These are phyloP conservation scores for Pleurotus citrinopileatus DNA, from an alignment of 768 basidiomycete species.

Conservation along the genomic window DNA sequence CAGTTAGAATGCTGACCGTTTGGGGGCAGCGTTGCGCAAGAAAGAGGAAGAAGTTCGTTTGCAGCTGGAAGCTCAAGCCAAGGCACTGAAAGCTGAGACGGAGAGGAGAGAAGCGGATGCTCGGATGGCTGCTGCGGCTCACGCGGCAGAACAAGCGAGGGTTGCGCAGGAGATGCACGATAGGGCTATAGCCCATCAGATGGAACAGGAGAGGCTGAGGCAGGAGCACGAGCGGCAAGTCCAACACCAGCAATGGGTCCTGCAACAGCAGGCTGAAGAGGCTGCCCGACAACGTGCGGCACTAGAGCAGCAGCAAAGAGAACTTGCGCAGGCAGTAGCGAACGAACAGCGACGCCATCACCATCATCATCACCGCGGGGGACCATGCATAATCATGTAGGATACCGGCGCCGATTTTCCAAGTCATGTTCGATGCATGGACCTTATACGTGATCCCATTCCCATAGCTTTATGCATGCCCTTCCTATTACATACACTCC, in stretches of 20 bases:
- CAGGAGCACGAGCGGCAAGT: not conserved
- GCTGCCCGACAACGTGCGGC: not conserved
- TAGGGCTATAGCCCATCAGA: slow-evolving; percentile 8
- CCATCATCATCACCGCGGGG: not conserved
- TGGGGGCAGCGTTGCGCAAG: slow-evolving; percentile 11
- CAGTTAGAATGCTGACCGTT: too few relatives aligned
- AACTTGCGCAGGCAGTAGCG: not conserved
- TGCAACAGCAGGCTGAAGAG: not conserved
- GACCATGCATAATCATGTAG: too few relatives aligned
- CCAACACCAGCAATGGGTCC: not conserved
- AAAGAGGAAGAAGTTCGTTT: slow-evolving; percentile 36
- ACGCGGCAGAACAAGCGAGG: slow-evolving; percentile 24
- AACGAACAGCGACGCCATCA: not conserved
- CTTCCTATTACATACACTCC: too few relatives aligned
- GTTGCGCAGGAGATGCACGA: not conserved
- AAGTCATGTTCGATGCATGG: too few relatives aligned
- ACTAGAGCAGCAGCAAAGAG: not conserved
- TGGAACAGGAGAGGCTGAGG: slow-evolving; percentile 1
- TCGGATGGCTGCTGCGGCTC: not conserved
- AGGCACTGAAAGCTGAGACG: not conserved
- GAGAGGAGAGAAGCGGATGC: not conserved
- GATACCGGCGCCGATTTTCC: too few relatives aligned
- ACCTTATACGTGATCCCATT: too few relatives aligned
- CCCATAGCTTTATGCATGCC: too few relatives aligned
- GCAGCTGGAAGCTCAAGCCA: slow-evolving; percentile 19